These are phyloP conservation scores for Viola pubescens DNA, from an alignment of 441 rosid species.

Conservation along the genomic window DNA sequence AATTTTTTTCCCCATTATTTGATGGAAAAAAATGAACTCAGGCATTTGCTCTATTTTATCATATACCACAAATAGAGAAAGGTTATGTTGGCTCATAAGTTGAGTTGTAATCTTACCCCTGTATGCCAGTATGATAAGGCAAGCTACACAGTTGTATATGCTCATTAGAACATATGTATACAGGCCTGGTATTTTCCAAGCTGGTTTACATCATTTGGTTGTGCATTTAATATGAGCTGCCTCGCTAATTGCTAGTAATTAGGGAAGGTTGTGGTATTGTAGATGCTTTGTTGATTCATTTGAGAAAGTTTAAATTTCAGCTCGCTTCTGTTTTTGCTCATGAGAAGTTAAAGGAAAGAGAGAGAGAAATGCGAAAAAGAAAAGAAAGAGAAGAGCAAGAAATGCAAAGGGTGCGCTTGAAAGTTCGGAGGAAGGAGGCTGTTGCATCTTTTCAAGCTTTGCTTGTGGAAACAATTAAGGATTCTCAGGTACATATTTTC, in stretches of 20 bases:
- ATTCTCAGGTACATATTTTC: slow-evolving; percentile 59
- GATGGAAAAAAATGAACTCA: too few relatives aligned
- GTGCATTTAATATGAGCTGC: neutral
- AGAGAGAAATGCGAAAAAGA: slow-evolving; percentile 77
- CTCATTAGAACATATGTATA: too few relatives aligned
- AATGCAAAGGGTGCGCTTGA: slow-evolving; percentile 83
- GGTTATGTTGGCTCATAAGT: too few relatives aligned
- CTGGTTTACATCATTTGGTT: neutral
- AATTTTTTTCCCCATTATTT: too few relatives aligned
- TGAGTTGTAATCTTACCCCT: too few relatives aligned
- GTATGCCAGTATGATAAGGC: too few relatives aligned
- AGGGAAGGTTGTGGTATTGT: neutral
- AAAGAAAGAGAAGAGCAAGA: slow-evolving; percentile 95
- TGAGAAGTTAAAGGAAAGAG: slow-evolving; percentile 91
- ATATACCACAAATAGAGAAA: too few relatives aligned
- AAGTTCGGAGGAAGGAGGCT: slow-evolving; percentile 88
- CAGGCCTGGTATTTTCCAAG: neutral
- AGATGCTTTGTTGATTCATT: neutral
- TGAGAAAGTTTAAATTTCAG: slow-evolving; percentile 1
- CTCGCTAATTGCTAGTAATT: too few relatives aligned
- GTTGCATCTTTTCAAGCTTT: slow-evolving; percentile 83
- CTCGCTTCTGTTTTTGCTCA: slow-evolving; percentile 20
- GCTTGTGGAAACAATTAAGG: slow-evolving; percentile 90
- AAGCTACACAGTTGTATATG: too few relatives aligned
- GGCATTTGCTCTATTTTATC: too few relatives aligned